Evolutionary conservation across 495 filamentous ascomycete genomes (phyloP).

Genomic region (Aspergillus funiculosus): DNA sequence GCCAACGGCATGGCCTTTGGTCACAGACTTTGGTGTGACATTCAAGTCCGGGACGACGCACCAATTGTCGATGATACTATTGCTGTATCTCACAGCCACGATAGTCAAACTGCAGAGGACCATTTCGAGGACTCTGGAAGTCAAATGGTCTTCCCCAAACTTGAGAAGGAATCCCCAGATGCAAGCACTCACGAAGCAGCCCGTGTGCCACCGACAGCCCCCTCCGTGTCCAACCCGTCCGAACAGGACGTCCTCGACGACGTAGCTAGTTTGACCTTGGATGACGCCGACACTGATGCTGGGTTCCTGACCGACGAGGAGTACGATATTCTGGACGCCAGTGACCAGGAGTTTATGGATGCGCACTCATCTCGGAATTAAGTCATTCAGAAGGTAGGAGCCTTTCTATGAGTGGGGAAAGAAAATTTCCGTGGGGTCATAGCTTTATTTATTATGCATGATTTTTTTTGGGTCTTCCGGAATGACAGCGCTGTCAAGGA

Average conservation of each 20-base stretch:
- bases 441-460: too few species aligned
- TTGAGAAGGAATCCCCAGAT: conserved; percentile 88
- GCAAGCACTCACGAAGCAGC: conserved; percentile 65
- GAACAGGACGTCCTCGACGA: conserved; percentile 58
- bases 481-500: conserved; percentile 6
- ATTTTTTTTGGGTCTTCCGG: conserved; percentile 6
- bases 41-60: conserved; percentile 57
- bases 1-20: conserved; percentile 79
- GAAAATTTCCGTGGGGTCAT: conserved; percentile 14
- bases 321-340: conserved; percentile 93
- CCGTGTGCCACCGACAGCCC: conserved; percentile 27
- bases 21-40: conserved; percentile 90
- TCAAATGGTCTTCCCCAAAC: conserved; percentile 93
- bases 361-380: conserved; percentile 32
- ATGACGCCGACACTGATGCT: conserved; percentile 52
- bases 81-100: too few species aligned
- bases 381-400: conserved; percentile 5
- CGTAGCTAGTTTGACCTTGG: conserved; percentile 58
- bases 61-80: neutral
- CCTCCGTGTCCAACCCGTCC: conserved; percentile 34
- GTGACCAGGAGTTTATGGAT: conserved; percentile 76
- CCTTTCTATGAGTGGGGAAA: neutral
- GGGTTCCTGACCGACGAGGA: conserved; percentile 94
- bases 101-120: conserved; percentile 8
- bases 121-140: conserved; percentile 40